These are phyloP conservation scores for Leishmania aethiopica DNA, from an alignment of 208 protist species.

Conservation along the genomic window DNA sequence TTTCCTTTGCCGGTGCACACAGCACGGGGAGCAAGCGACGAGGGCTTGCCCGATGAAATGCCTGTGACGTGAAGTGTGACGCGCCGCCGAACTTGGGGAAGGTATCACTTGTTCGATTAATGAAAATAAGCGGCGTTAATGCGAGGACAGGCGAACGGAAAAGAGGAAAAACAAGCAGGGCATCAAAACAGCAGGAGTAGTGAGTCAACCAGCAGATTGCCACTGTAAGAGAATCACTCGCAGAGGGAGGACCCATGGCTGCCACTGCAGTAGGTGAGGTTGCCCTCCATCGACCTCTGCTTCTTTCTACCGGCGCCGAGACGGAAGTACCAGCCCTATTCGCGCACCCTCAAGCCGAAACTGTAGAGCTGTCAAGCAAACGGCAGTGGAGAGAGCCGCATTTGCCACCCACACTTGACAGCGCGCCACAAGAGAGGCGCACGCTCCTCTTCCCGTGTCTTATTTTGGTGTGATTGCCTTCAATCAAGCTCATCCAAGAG, in stretches of 20 bases:
- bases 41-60: constrained; percentile 1
- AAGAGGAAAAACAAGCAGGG: not conserved
- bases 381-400: not conserved
- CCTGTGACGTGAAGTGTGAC: not conserved
- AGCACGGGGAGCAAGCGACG: not conserved
- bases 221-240: not conserved
- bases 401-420: not conserved
- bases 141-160: not conserved
- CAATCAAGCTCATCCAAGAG: not conserved
- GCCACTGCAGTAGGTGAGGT: not conserved
- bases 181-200: not conserved
- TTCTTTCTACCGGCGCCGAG: not conserved
- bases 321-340: not conserved
- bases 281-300: not conserved
- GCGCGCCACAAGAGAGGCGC: not conserved
- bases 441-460: not conserved
- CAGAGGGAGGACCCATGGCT: not conserved
- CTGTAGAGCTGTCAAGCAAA: not conserved
- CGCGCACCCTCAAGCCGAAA: not conserved
- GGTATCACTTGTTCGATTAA: not conserved
- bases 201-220: not conserved
- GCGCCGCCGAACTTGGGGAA: not conserved
- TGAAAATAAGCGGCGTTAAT: not conserved
- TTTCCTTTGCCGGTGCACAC: not conserved
- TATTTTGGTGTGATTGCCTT: not conserved